These are phyloP conservation scores for Phycomyces blakesleeanus DNA, from an alignment of 192 early-diverging fungal genomes.

Conservation along the genomic window DNA sequence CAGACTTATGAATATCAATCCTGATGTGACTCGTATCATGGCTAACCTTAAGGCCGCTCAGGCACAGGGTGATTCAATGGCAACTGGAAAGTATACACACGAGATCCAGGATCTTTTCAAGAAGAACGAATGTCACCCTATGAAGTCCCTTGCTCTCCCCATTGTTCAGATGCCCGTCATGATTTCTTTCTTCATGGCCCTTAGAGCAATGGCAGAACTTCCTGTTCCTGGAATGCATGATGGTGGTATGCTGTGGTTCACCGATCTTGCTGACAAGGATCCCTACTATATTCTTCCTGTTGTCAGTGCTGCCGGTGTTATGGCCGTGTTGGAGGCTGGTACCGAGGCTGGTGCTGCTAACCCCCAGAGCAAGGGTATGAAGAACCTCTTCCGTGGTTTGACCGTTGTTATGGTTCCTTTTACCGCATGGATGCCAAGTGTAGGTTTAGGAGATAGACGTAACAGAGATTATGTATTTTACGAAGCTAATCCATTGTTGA, in stretches of 20 bases:
- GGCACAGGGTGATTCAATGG: constrained; percentile 51
- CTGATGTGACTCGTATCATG: constrained; percentile 61
- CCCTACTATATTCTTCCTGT: constrained; percentile 81
- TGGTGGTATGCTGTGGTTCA: constrained; percentile 82
- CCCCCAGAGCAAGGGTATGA: constrained; percentile 37
- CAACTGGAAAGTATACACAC: constrained; percentile 43
- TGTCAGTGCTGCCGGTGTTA: constrained; percentile 62
- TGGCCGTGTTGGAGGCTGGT: constrained; percentile 65
- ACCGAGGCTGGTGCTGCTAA: constrained; percentile 38
- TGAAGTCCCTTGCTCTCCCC: constrained; percentile 57
- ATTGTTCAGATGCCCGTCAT: constrained; percentile 77
- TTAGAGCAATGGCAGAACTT: constrained; percentile 74
- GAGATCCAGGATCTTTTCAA: constrained; percentile 63
- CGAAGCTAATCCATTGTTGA: constrained; percentile 12
- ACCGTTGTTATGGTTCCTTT: constrained; percentile 44
- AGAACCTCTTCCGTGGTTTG: constrained; percentile 43
- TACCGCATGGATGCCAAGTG: constrained; percentile 48
- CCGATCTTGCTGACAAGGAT: constrained; percentile 76
- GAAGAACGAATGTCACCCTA: constrained; percentile 58
- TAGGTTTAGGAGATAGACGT: constrained; percentile 29
- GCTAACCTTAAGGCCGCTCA: constrained; percentile 61
- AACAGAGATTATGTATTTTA: constrained; percentile 20
- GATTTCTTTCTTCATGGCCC: constrained; percentile 79
- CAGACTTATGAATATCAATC: constrained; percentile 68
- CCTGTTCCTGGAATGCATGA: constrained; percentile 78